Evolutionary conservation across 2,329 filamentous ascomycete genomes (phyloP), one percentile per base, ranked within the genome.

Genomic region (Talaromyces sp.): DNA sequence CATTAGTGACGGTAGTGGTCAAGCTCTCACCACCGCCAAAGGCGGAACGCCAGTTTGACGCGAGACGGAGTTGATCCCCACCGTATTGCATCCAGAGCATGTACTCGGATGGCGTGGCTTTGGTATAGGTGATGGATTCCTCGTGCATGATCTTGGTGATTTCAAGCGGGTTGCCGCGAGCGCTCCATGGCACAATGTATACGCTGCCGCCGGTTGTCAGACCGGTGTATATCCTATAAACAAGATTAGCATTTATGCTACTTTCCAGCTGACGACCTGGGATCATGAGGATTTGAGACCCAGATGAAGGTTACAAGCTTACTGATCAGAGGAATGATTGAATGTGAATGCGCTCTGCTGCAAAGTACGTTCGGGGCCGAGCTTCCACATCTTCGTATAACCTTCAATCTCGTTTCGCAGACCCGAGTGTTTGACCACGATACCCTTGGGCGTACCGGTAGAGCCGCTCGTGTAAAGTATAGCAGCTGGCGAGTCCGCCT

Each of bases 381-480:
- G 21, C 2, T 63, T 57, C 31, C 33, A 65, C 11, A 16, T 55
- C 7, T 63, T 59, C 1, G 28, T 48, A 16, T 50, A 56, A 28
- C 60, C 66, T 33, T 68, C 66, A 9, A 72, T 64, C 14, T 68
- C 39, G 58, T 72, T 71, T 1, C 55, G 35, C 1, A 72, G 25
- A 44, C 64, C 62, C 1, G 33, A 46, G 58, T 73, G 69, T 14
- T 37, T 67, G 21, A 64, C n/a, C 4, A 80, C 63, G 21, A 63
- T 63, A 2, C 63, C 78, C 67, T 81, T 81, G 1, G 80, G 79
- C 0, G 50, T 67, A 3, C 69, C 68, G 1, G 69, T 70, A 1
- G 65, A 64, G 3, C 69, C 69, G 37, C 67, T 69, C 16, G 67
- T 69, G 57, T 66, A 79, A 3, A 79, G 64, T 14, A 61, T 61